Conservation (phyloP, 169 alveolate genomes). For the Plasmodium gallinaceum region DNA sequence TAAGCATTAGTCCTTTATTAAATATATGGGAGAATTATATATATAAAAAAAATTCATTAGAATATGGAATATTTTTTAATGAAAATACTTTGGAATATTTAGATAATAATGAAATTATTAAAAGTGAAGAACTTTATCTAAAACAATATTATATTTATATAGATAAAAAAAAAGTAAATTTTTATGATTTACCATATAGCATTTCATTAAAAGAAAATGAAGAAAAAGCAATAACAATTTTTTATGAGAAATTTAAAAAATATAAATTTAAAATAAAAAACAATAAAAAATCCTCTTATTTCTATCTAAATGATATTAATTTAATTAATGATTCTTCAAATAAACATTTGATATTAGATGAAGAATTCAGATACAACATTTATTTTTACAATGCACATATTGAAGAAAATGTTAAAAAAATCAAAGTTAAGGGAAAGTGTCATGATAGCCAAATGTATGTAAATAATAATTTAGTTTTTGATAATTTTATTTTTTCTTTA, state of each 20-base stretch:
- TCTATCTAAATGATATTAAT: constrained; percentile 20
- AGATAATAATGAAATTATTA: constrained; percentile 9
- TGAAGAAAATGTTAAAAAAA: constrained; percentile 4
- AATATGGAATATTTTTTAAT: constrained; percentile 23
- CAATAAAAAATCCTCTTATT: constrained; percentile 5
- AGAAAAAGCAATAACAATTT: constrained; percentile 16
- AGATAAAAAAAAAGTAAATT: constrained; percentile 23
- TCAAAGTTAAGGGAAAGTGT: constrained; percentile 21
- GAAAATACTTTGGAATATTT: constrained; percentile 23
- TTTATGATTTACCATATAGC: constrained; percentile 38
- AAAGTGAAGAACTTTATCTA: constrained; percentile 19
- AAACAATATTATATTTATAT: constrained; percentile 31
- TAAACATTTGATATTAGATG: constrained; percentile 4
- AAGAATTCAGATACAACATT: constrained; percentile 17
- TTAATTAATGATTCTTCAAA: background rate
- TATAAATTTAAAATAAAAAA: constrained; percentile 26
- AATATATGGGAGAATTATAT: constrained; percentile 39
- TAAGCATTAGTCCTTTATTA: constrained; percentile 35
- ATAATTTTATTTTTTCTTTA: constrained; percentile 8
- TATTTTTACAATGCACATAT: constrained; percentile 20
- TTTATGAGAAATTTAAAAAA: constrained; percentile 11
- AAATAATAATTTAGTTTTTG: constrained; percentile 10
- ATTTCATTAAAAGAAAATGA: background rate
- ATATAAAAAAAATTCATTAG: constrained; percentile 34
- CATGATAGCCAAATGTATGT: constrained; percentile 28